These are phyloP conservation scores for Cytospora chrysosperma DNA, from an alignment of 2,329 filamentous ascomycete species.

Conservation along the genomic window DNA sequence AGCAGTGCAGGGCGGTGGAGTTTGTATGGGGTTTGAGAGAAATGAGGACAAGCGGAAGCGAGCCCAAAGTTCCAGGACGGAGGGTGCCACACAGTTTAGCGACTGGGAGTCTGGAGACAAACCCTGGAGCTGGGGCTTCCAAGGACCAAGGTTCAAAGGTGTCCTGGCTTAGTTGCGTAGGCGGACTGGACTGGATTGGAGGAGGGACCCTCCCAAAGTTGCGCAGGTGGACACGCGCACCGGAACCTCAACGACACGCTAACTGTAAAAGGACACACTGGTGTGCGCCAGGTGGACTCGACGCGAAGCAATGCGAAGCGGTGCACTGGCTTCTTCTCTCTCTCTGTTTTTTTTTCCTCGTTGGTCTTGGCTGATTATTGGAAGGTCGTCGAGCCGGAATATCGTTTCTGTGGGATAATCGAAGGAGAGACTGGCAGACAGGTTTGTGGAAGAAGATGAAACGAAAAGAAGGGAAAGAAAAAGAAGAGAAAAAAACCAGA, in stretches of 20 bases:
- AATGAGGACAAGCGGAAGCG: slow-evolving; percentile 29
- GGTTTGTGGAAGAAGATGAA: not conserved
- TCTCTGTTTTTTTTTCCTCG: not conserved
- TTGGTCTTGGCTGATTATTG: not conserved
- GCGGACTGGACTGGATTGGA: not conserved
- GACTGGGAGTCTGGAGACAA: slow-evolving; percentile 2
- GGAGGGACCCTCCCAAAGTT: not conserved
- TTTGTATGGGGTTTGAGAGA: slow-evolving; percentile 26
- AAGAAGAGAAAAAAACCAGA: too few species aligned
- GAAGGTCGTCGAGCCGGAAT: not conserved
- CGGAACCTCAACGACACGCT: not conserved
- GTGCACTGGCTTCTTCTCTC: not conserved
- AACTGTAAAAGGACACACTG: not conserved
- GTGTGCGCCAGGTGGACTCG: not conserved
- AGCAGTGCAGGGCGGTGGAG: slow-evolving; percentile 28
- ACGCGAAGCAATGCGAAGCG: not conserved
- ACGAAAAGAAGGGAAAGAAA: not conserved
- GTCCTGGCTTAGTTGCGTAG: not conserved
- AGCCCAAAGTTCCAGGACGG: slow-evolving; percentile 24
- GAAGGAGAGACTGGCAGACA: slow-evolving; percentile 16
- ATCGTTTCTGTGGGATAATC: not conserved
- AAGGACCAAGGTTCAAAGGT: not conserved
- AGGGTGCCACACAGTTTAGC: slow-evolving; percentile 19
- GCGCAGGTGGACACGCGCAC: not conserved
- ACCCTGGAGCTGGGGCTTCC: not conserved